Evolutionary conservation across 805 yeast genomes (phyloP), one percentile per base, ranked within the genome.

Genomic region (Blastobotrys attinorum): DNA sequence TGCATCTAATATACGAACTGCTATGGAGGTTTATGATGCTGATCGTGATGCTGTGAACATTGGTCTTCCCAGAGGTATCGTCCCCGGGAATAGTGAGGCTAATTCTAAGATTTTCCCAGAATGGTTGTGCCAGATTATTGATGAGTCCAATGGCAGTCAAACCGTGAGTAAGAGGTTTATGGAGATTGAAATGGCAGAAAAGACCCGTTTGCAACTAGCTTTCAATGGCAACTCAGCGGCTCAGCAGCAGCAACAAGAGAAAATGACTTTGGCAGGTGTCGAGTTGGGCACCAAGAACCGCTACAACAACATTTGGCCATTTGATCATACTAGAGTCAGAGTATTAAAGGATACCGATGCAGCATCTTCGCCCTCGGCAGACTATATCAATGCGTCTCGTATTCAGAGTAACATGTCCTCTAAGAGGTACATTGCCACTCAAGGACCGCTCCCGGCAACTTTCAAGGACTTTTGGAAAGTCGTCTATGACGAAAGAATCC

Each of bases 321-420:
- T 76, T 62, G 94, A 85, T 57, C 90, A 84, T 55, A 75, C 94
- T 3, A 69, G 96, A 46, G 96, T 90, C 10, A 60, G 62, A 43
- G 52, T 58, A 11, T 11, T 8, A 25, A 35, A 41, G 22, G 33
- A 29, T 11, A 43, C 47, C 10, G 39, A 17, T 15, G 3, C 20
- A 46, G 50, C 34, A 22, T 39, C 41, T 32, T 41, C 44, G 21
- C 39, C 44, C 13, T 34, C 44, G 3, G 39, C 33, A n/a, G 87
- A 80, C 57, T 89, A 90, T 60, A 84, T 89, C 53, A 89, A 89
- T 63, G 98, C 97, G 0, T 83, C 86, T 39, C 83, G 81, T 61
- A 63, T 85, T 27, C 40, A 51, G 49, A 55, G 74, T 53, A 52
- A 56, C 54, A 37, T 62, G 56, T 56, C 66, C 50, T 50, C 50